Evolutionary conservation across 2,329 filamentous ascomycete species (phyloP).

Genomic region (Microdochium paspali): DNA sequence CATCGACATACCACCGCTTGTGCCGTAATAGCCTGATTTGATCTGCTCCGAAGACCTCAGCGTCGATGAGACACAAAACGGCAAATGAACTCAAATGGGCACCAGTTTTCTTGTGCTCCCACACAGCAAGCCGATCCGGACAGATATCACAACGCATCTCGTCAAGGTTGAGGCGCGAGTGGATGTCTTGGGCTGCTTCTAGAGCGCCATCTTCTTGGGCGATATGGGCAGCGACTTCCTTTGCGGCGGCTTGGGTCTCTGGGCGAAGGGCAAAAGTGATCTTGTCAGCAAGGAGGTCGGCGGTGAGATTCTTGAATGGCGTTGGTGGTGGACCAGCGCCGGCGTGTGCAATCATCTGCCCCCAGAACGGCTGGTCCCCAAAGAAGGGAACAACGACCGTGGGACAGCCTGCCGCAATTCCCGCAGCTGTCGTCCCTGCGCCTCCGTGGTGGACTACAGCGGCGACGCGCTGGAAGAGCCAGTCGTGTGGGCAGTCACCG

Average conservation of each 20-base stretch:
- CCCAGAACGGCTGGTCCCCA: constrained; percentile 58
- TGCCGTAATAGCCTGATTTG: constrained; percentile 41
- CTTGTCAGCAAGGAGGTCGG: constrained; percentile 42
- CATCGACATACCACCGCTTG: constrained; percentile 53
- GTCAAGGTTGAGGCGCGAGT: constrained; percentile 43
- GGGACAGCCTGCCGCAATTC: constrained; percentile 38
- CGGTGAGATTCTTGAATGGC: constrained; percentile 47
- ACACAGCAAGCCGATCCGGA: constrained; percentile 48
- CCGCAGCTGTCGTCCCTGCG: constrained; percentile 49
- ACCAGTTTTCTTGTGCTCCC: constrained; percentile 50
- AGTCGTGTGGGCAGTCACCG: constrained; percentile 58
- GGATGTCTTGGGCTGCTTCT: constrained; percentile 42
- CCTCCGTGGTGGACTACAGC: constrained; percentile 57
- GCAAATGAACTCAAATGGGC: constrained; percentile 52
- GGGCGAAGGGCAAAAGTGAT: constrained; percentile 43
- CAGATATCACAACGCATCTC: constrained; percentile 48
- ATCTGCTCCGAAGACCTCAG: constrained; percentile 42
- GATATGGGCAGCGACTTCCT: constrained; percentile 41
- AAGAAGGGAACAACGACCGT: constrained; percentile 59
- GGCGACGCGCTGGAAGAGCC: constrained; percentile 50
- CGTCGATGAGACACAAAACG: constrained; percentile 44
- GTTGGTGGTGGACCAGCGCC: constrained; percentile 51
- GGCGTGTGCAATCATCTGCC: constrained; percentile 49
- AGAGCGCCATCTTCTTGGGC: constrained; percentile 42
- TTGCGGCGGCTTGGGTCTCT: constrained; percentile 23